These are phyloP conservation scores for Aspergillus mulundensis DNA, from an alignment of 495 filamentous ascomycete genomes.

Conservation along the genomic window DNA sequence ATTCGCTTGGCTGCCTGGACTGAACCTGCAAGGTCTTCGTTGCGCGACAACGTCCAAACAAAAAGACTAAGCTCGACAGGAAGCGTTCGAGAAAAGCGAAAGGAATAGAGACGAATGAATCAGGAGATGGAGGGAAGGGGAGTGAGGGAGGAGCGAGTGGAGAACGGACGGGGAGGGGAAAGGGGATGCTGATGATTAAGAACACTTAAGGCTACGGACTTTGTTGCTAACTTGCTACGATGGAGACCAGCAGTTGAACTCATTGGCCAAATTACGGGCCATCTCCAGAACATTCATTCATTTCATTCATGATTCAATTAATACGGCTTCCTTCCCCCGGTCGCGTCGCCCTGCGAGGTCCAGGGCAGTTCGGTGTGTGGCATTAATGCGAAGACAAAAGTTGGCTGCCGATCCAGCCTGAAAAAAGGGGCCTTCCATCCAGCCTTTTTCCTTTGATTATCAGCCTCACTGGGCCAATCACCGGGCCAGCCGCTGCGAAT, in stretches of 20 bases:
- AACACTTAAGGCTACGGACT: background rate
- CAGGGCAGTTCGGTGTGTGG: background rate
- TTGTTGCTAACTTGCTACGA: too few species aligned
- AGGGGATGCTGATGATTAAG: background rate
- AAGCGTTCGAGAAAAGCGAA: background rate
- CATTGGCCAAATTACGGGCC: background rate
- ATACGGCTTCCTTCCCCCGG: background rate
- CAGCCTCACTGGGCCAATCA: background rate
- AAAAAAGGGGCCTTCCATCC: slow-evolving; percentile 11
- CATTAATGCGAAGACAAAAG: background rate
- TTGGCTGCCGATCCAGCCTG: background rate
- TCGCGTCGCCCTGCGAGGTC: background rate
- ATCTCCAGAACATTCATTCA: background rate
- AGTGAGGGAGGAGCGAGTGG: background rate
- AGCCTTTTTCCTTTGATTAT: background rate
- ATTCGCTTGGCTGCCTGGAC: background rate
- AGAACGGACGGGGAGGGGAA: background rate
- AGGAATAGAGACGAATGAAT: background rate
- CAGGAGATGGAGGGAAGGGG: background rate
- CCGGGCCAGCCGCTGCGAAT: background rate
- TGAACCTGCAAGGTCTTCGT: background rate
- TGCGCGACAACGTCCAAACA: background rate
- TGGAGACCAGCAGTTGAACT: background rate
- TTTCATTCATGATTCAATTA: background rate
- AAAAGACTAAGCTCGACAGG: background rate